Evolutionary conservation across 2,329 filamentous ascomycete species (phyloP), one percentile per base, ranked within the genome.

Genomic region (Pseudogymnoascus pannorum): DNA sequence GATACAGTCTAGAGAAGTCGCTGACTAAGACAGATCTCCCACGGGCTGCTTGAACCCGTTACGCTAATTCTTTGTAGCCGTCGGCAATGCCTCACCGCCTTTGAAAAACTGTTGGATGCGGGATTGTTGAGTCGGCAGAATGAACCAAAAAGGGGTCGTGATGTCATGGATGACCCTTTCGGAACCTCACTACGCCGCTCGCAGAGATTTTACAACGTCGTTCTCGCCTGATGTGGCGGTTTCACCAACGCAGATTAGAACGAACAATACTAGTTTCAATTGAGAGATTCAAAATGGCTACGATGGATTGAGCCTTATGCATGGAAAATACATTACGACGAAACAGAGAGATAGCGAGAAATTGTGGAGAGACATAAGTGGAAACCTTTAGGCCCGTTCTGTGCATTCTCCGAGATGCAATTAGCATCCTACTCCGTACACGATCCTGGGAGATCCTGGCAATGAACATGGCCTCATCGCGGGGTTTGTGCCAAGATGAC

Each of bases 401-500:
- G 48, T 54, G 48, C 40, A 20, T 22, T 11, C 24, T 26, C 48
- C 48, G 48, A 54, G 48, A 51, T 51, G 44, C 24, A 51, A 51
- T 31, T 29, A 31, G 48, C 24, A 31, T 14, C 4, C 12, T n/a
- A n/a, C n/a, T n/a, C n/a, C n/a, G n/a, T 11, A 36, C 31, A 54
- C 48, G n/a, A 54, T 54, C 48, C 16, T 54, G 26, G n/a, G 5
- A 24, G n/a, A n/a, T n/a, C n/a, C n/a, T n/a, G n/a, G n/a, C 22
- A 24, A 29, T 24, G 5, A 12, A 18, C 48, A 54, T 54, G 33
- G 48, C 48, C 48, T 54, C 26, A 54, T 54, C 48, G 48, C 26
- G 48, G 48, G 48, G 48, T 33, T 54, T 54, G 11, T 33, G 48
- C 48, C 48, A 54, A 54, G 48, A 54, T 54, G 48, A 54, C 26